phyloP scores from a whole-genome alignment of 2,329 filamentous ascomycete genomes.

The Pseudocercospora eumusae region DNA sequence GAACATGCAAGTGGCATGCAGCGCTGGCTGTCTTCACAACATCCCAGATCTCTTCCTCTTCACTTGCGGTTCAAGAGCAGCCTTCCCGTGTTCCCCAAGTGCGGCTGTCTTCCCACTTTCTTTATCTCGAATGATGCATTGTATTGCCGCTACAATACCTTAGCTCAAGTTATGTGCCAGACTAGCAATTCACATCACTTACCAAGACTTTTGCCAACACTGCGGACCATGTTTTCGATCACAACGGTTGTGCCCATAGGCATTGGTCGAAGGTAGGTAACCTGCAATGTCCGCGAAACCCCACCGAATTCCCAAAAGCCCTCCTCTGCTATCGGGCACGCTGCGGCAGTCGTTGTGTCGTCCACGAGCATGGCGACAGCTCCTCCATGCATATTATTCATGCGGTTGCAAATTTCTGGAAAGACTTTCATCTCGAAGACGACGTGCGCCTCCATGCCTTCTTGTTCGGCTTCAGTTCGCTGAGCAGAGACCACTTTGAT shows the following conservation, averaged over 20 bases:
- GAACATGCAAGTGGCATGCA: not conserved
- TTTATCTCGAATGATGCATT: slow-evolving; percentile 24
- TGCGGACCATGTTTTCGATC: slow-evolving; percentile 46
- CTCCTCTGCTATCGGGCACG: slow-evolving; percentile 17
- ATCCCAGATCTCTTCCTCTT: slow-evolving; percentile 1
- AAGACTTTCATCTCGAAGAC: slow-evolving; percentile 20
- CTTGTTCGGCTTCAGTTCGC: slow-evolving; percentile 4
- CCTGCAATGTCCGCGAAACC: slow-evolving; percentile 45
- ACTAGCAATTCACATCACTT: slow-evolving; percentile 29
- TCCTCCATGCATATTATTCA: slow-evolving; percentile 39
- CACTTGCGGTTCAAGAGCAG: slow-evolving; percentile 13
- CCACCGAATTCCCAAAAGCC: slow-evolving; percentile 43
- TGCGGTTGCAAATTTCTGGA: slow-evolving; percentile 22
- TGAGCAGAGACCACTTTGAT: slow-evolving; percentile 19
- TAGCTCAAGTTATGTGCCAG: not conserved
- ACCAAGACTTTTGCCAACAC: slow-evolving; percentile 45
- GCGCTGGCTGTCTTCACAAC: not conserved
- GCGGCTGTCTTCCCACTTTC: slow-evolving; percentile 21
- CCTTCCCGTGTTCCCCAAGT: slow-evolving; percentile 24
- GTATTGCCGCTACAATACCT: slow-evolving; percentile 13
- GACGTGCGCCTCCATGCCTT: slow-evolving; percentile 9
- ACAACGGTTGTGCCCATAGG: slow-evolving; percentile 41
- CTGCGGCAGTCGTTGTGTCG: slow-evolving; percentile 49
- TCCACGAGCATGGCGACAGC: slow-evolving; percentile 57
- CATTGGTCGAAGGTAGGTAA: slow-evolving; percentile 47